Evolutionary conservation across 345 rosid species (phyloP), one percentile per base, ranked within the genome.

Genomic region (Dipteronia sinensis): DNA sequence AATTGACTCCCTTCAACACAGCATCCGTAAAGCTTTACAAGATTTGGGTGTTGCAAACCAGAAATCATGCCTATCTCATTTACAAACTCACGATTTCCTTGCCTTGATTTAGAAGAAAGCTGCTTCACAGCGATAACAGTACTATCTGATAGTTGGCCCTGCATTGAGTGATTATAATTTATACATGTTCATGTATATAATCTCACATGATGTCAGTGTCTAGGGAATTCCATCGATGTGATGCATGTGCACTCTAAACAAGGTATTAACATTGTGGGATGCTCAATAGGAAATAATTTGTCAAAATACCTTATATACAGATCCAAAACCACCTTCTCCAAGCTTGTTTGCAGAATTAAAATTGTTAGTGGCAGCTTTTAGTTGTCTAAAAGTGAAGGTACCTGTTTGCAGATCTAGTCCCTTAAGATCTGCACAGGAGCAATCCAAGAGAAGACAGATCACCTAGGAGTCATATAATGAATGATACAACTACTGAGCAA

Each of bases 101-200:
- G 83, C 2, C 65, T 75, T 11, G 82, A 80, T 69, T 69, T 75
- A 8, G 82, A 40, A 61, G 82, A 79, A 47, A 75, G 82, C 22
- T 63, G 72, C 76, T 80, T 80, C 25, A 80, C 79, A 15, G 83
- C 79, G 64, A 76, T 23, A 2, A 62, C 7, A 38, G 62, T 70
- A 4, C 83, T 79, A 83, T 92, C 94, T 47, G 84, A 42, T 77
- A 89, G 70, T 67, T 68, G 75, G 25, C 88, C 88, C 86, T 85
- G 74, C 65, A 75, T 46, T 10, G 29, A 47, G 22, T 16, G 34
- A 47, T 44, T 62, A 8, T 49, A 49, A 49, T 11, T 49, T 49
- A 49, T 12, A 3, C 17, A 49, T 49, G 53, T 49, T 49, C 17
- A 49, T 10, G 17, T 11, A 49, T 49, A 49, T 12, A 49, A 49